Evolutionary conservation across 2,329 filamentous ascomycete genomes (phyloP).

Genomic region (Lasiodiplodia hormozganensis): DNA sequence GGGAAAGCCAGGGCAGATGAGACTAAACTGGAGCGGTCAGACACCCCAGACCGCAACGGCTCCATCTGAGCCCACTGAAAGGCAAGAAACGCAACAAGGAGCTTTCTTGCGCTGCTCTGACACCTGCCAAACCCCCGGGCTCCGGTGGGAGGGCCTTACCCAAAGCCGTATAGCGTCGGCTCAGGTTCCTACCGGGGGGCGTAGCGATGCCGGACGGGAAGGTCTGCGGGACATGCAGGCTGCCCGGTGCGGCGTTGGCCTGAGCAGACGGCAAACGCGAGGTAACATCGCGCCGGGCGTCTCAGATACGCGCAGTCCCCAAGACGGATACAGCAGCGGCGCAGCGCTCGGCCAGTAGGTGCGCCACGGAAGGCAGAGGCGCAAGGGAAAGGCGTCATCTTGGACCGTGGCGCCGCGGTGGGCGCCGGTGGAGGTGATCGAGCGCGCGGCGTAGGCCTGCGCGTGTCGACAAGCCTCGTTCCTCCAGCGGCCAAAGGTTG

Average conservation of each 20-base stretch:
- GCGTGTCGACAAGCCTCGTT: background rate
- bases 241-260: background rate
- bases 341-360: background rate
- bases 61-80: background rate
- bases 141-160: constrained; percentile 11
- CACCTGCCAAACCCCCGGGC: background rate
- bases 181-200: background rate
- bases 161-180: constrained; percentile 7
- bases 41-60: constrained; percentile 1
- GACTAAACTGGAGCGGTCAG: constrained; percentile 17
- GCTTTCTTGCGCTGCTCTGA: background rate
- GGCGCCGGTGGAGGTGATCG: constrained; percentile 2
- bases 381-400: background rate
- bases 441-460: background rate
- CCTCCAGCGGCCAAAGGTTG: background rate
- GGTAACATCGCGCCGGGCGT: constrained; percentile 6
- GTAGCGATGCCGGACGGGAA: background rate
- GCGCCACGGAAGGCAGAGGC: background rate
- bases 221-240: background rate
- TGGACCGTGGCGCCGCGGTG: constrained; percentile 10
- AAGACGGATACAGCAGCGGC: background rate
- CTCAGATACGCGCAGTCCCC: background rate
- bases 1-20: background rate
- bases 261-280: constrained; percentile 7
- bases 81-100: background rate